Base-by-base conservation (phyloP, 495 filamentous ascomycete species). In the Hypoxylon lenormandii region DNA sequence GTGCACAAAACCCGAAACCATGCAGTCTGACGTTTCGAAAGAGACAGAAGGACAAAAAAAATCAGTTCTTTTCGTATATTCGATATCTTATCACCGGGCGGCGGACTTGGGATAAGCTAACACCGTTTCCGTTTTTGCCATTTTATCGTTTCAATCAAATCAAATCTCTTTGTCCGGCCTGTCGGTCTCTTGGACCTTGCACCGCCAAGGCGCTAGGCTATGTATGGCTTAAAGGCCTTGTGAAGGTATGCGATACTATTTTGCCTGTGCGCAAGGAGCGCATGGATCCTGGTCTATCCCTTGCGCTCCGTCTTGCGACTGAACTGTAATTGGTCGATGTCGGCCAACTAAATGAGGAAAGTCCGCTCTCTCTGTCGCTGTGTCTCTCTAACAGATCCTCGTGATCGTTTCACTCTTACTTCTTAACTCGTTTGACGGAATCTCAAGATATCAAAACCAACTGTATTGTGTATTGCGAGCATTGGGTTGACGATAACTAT, bases 331-430 rank as follows among this genome's bases (percentile, higher is more conserved):
- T 74, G 69, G 69, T 15, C 56, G 19, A 7, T 23, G 7, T 68
- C 72, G 70, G 72, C 59, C 53, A 75, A 33, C 70, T 63, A 42
- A 64, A 70, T 55, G 40, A 43, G 70, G 72, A 73, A 75, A 58
- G 52, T 43, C 4, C n/a, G n/a, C n/a, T n/a, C n/a, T n/a, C n/a
- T n/a, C n/a, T n/a, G n/a, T n/a, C n/a, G n/a, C n/a, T n/a, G n/a
- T n/a, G n/a, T n/a, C 23, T 18, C 43, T 42, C 23, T 13, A 36
- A 55, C 21, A 36, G 45, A 47, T 57, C 48, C 48, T 64, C 42
- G 54, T 64, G 54, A 64, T 64, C 54, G 42, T 54, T 3, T n/a
- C 30, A 38, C 26, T 28, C 7, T 28, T 28, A 28, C 30, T 33
- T 33, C 30, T 42, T 1, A 15, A 4, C 15, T 16, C 3, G 15